phyloP scores from a whole-genome alignment of 495 filamentous ascomycete genomes.

The Penicillium cosmopolitanum region DNA sequence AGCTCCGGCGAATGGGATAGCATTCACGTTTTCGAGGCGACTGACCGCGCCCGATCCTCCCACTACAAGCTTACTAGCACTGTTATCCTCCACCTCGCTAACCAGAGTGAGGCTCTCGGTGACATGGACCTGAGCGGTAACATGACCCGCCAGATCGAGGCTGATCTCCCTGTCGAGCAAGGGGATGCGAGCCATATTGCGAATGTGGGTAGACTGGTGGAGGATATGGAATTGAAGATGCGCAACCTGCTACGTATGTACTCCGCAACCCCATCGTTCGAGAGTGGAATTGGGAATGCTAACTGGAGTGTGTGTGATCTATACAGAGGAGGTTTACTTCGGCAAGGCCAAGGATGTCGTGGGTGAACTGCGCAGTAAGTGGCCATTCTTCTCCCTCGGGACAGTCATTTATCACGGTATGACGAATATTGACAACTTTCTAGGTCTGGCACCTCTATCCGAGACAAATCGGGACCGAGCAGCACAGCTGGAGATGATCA shows the following conservation, averaged over 20 bases:
- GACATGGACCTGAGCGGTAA: constrained; percentile 94
- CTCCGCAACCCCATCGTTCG: background rate
- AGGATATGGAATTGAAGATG: constrained; percentile 99
- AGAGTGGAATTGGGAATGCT: constrained; percentile 6
- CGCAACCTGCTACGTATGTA: constrained; percentile 83
- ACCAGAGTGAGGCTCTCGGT: constrained; percentile 71
- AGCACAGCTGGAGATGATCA: constrained; percentile 88
- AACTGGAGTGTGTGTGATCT: constrained; percentile 10
- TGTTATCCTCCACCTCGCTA: constrained; percentile 87
- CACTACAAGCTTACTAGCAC: constrained; percentile 98
- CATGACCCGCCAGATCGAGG: constrained; percentile 95
- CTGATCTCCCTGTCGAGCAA: constrained; percentile 80
- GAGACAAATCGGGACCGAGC: constrained; percentile 85
- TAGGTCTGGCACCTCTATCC: constrained; percentile 76
- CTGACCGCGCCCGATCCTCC: constrained; percentile 83
- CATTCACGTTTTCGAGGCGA: constrained; percentile 97
- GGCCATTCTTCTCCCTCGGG: background rate
- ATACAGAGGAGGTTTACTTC: constrained; percentile 92
- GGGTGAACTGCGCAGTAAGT: constrained; percentile 88
- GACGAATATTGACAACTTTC: background rate
- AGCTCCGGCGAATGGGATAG: constrained; percentile 92
- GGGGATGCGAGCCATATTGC: constrained; percentile 89
- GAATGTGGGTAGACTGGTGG: constrained; percentile 92
- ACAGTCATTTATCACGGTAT: no score
- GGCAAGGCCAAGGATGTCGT: constrained; percentile 99